Percentiles rank a stretch among this genome's conserved stretches.
phyloP scores from a whole-genome alignment of 495 filamentous ascomycete genomes.

The Lasiosphaeria hispida region DNA sequence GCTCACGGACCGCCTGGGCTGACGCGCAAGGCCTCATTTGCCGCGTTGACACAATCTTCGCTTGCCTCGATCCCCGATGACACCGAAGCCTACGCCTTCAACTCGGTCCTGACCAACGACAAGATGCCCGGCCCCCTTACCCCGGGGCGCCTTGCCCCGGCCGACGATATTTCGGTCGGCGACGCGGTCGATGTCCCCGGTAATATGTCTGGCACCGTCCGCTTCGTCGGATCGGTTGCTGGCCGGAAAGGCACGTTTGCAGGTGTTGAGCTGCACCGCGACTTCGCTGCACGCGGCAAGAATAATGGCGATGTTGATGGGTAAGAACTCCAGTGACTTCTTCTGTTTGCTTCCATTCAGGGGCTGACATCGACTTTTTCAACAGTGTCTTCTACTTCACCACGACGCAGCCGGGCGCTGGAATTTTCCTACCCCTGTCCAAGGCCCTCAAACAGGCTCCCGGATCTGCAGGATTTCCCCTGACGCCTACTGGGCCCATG shows the following conservation, averaged over 20 bases:
- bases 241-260: conserved; percentile 91
- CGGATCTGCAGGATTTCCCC: conserved; percentile 54
- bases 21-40: conserved; percentile 64
- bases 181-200: conserved; percentile 93
- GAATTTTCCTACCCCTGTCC: conserved; percentile 91
- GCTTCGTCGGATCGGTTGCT: conserved; percentile 81
- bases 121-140: conserved; percentile 35
- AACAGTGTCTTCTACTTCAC: conserved; percentile 76
- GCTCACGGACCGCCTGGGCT: conserved; percentile 41
- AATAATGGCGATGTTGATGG: conserved; percentile 97
- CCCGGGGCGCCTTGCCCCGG: conserved; percentile 26
- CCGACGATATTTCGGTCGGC: conserved; percentile 63
- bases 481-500: conserved; percentile 65
- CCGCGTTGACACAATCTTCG: conserved; percentile 59
- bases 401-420: conserved; percentile 72
- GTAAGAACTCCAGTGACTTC: conserved; percentile 45
- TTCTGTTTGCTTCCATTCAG: not conserved
- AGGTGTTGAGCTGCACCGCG: conserved; percentile 85
- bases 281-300: conserved; percentile 81
- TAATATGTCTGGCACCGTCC: conserved; percentile 86
- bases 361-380: not conserved
- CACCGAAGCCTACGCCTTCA: conserved; percentile 54
- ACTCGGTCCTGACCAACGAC: conserved; percentile 48
- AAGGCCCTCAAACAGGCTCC: conserved; percentile 69
- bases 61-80: conserved; percentile 61